Conservation (phyloP, 2,329 filamentous ascomycete species). For the Dryadomyces sulphureus region DNA sequence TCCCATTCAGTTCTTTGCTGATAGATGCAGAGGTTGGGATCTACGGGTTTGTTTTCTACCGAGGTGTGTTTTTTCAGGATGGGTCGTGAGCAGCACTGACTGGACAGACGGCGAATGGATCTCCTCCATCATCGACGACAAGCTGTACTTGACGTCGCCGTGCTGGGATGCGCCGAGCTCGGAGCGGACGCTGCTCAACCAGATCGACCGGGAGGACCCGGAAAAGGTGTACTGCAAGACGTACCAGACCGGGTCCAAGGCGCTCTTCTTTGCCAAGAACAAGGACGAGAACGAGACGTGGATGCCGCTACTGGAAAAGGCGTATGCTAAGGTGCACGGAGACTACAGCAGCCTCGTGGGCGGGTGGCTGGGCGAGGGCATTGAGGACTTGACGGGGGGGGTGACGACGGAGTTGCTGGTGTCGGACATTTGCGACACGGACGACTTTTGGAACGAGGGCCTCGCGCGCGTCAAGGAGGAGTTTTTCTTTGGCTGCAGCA, state of each 20-base stretch:
- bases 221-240: slow-evolving; percentile 48
- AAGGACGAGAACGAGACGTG: slow-evolving; percentile 64
- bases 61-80: slow-evolving; percentile 24
- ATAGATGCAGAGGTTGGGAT: slow-evolving; percentile 48
- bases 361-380: slow-evolving; percentile 47
- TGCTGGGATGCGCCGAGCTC: slow-evolving; percentile 68
- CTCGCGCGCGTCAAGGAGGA: slow-evolving; percentile 65
- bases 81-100: neutral
- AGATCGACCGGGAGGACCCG: slow-evolving; percentile 58
- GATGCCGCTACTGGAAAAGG: slow-evolving; percentile 67
- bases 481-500: slow-evolving; percentile 53
- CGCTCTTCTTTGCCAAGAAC: slow-evolving; percentile 65
- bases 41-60: slow-evolving; percentile 79
- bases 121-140: slow-evolving; percentile 82
- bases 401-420: slow-evolving; percentile 52
- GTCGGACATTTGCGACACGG: slow-evolving; percentile 57
- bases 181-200: slow-evolving; percentile 59
- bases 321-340: slow-evolving; percentile 67
- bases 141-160: slow-evolving; percentile 69
- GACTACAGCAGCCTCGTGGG: slow-evolving; percentile 65
- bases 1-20: neutral
- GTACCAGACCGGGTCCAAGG: slow-evolving; percentile 60
- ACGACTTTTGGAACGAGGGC: slow-evolving; percentile 66
- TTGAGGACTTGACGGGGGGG: slow-evolving; percentile 48
- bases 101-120: slow-evolving; percentile 69